A percentile compares a stretch with the other conserved stretches of the same genome.
These are phyloP conservation scores for Ustilago crameri DNA, from an alignment of 1,284 basidiomycete genomes.

Conservation along the genomic window DNA sequence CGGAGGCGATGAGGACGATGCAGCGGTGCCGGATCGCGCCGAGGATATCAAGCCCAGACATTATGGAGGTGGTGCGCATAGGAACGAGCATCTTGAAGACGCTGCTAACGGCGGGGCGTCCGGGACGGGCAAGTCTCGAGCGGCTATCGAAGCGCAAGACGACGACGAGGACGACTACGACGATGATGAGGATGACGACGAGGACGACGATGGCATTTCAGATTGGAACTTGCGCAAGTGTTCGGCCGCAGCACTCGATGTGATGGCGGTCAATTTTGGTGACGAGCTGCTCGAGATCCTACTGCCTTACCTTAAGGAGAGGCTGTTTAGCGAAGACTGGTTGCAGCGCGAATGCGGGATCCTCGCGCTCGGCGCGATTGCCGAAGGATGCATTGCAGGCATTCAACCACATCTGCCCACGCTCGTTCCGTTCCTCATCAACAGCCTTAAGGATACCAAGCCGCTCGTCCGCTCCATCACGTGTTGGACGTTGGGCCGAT, in stretches of 20 bases:
- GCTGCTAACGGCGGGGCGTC: slow-evolving; percentile 61
- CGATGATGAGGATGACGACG: slow-evolving; percentile 87
- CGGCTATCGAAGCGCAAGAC: slow-evolving; percentile 71
- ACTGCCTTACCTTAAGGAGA: slow-evolving; percentile 88
- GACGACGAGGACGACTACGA: slow-evolving; percentile 81
- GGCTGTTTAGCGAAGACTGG: slow-evolving; percentile 94
- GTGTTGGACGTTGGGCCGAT: slow-evolving; percentile 99
- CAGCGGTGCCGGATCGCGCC: slow-evolving; percentile 80
- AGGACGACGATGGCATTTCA: slow-evolving; percentile 95
- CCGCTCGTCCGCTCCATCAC: slow-evolving; percentile 97
- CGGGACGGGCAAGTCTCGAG: slow-evolving; percentile 53
- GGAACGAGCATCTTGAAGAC: slow-evolving; percentile 65
- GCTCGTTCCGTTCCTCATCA: slow-evolving; percentile 90
- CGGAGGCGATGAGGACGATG: slow-evolving; percentile 85
- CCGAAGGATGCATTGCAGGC: slow-evolving; percentile 96
- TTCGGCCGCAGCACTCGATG: slow-evolving; percentile 95
- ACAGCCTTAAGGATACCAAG: slow-evolving; percentile 90
- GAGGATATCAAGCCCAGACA: slow-evolving; percentile 94
- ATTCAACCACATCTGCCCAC: slow-evolving; percentile 93
- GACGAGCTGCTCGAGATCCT: slow-evolving; percentile 87
- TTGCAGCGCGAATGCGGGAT: slow-evolving; percentile 94
- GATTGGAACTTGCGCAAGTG: slow-evolving; percentile 99
- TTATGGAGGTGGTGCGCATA: slow-evolving; percentile 81
- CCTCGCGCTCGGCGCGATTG: slow-evolving; percentile 94
- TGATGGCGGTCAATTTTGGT: slow-evolving; percentile 91